Conservation (phyloP, 2,329 filamentous ascomycete species). For the Aureobasidium sp. region DNA sequence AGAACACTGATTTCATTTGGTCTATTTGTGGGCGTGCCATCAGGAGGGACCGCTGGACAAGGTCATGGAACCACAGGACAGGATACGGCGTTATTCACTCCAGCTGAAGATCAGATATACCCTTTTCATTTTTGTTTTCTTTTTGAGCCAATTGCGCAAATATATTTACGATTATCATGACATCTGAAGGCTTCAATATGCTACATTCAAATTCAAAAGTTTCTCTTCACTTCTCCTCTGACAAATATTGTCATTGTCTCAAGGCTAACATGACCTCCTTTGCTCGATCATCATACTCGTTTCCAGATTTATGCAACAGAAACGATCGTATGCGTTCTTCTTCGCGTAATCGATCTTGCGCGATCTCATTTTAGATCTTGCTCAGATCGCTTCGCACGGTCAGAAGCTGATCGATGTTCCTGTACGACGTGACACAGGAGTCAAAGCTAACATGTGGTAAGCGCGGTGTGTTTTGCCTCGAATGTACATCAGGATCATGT, state of each 20-base stretch:
- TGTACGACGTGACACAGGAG: conserved; percentile 3
- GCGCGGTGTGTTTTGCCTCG: not conserved
- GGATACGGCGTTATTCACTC: not conserved
- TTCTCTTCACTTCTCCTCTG: not conserved
- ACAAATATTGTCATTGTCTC: not conserved
- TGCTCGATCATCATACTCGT: no score
- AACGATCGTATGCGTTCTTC: not conserved
- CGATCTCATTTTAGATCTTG: not conserved
- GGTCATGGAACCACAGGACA: not conserved
- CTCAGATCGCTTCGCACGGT: not conserved
- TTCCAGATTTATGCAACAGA: not conserved
- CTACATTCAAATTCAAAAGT: not conserved
- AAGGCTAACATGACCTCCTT: not conserved
- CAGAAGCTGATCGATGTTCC: not conserved
- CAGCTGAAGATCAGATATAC: not conserved
- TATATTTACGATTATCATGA: not conserved
- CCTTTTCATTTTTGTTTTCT: not conserved
- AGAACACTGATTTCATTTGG: not conserved
- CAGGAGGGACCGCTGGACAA: not conserved
- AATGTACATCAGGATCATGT: not conserved
- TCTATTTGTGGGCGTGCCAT: not conserved
- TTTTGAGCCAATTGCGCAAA: not conserved
- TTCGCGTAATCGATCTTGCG: not conserved
- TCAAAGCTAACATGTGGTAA: conserved; percentile 7
- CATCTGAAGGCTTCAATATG: not conserved